Evolutionary conservation across 345 rosid genomes (phyloP), one percentile per base, ranked within the genome.

Genomic region (Populus ilicifolia): DNA sequence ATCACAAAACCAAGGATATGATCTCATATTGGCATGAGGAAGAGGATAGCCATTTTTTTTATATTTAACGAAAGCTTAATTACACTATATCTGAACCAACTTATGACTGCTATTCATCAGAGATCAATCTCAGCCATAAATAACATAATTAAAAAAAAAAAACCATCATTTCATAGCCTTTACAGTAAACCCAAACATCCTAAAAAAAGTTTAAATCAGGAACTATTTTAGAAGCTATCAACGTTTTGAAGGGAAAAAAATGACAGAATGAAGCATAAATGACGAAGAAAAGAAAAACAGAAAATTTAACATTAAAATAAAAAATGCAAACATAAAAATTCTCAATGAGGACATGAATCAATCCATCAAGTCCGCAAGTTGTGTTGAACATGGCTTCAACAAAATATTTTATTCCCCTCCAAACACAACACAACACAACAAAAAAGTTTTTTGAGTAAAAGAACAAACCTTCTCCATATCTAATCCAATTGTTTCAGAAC

Each of bases 401-500:
- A 56, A 8, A 56, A 56, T 10, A 56, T 56, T 43, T 50, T 33
- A 39, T 13, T 61, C 50, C 25, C 62, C 41, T 33, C 10, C 39
- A 10, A 72, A 67, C 29, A 25, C 30, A 5, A 29, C 33, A 36
- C 8, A 21, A 29, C 33, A 36, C 8, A 21, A 6, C 61, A 41
- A 41, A 64, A 8, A 62, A 6, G 25, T 27, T 48, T 63, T 30
- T 30, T 21, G 64, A 61, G 5, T 63, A n/a, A 69, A 70, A 59
- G 23, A 27, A 73, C 13, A 77, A 81, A 90, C 93, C 95, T 75
- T 74, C 48, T 83, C 82, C 14, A 73, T 27, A 52, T 84, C 85
- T 67, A 84, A 78, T 83, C 88, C 92, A 75, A 84, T 73, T 39
- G 79, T 82, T 84, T 87, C 97, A 69, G 95, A 94, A 76, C 98